These are phyloP conservation scores for Kodamaea anthophila DNA, from an alignment of 1,139 yeast genomes.

Conservation along the genomic window DNA sequence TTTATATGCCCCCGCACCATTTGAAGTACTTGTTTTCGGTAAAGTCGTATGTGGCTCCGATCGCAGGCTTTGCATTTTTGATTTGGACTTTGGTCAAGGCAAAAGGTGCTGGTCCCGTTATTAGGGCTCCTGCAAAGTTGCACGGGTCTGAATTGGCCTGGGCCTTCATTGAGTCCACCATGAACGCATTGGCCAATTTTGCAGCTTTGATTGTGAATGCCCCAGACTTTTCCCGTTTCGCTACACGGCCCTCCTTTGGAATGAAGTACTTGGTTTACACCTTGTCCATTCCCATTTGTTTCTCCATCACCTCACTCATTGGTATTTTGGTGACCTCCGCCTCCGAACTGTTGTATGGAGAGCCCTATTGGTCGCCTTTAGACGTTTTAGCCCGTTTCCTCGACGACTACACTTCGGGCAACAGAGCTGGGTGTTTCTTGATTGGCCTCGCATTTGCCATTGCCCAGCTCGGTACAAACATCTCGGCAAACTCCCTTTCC, in stretches of 20 bases:
- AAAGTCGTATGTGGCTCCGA: slow-evolving; percentile 69
- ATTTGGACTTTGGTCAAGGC: slow-evolving; percentile 78
- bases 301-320: slow-evolving; percentile 74
- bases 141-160: slow-evolving; percentile 65
- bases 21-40: slow-evolving; percentile 76
- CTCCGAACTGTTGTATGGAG: slow-evolving; percentile 61
- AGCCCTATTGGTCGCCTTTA: slow-evolving; percentile 79
- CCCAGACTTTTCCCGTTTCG: slow-evolving; percentile 86
- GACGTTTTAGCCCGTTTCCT: slow-evolving; percentile 67
- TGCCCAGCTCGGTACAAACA: slow-evolving; percentile 89
- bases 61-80: slow-evolving; percentile 74
- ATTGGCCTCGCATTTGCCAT: slow-evolving; percentile 71
- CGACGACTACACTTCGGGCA: slow-evolving; percentile 51
- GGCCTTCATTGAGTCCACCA: slow-evolving; percentile 74
- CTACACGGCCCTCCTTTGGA: slow-evolving; percentile 41
- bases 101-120: slow-evolving; percentile 66
- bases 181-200: slow-evolving; percentile 79
- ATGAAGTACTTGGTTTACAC: slow-evolving; percentile 43
- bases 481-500: slow-evolving; percentile 81
- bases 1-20: slow-evolving; percentile 77
- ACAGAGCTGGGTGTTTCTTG: slow-evolving; percentile 83
- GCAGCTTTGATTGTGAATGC: slow-evolving; percentile 84
- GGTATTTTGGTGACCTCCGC: slow-evolving; percentile 88
- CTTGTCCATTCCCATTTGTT: slow-evolving; percentile 67
- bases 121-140: slow-evolving; percentile 43